Evolutionary conservation across 768 basidiomycete species (phyloP), one percentile per base, ranked within the genome.

Genomic region (Termitomyces sp.): DNA sequence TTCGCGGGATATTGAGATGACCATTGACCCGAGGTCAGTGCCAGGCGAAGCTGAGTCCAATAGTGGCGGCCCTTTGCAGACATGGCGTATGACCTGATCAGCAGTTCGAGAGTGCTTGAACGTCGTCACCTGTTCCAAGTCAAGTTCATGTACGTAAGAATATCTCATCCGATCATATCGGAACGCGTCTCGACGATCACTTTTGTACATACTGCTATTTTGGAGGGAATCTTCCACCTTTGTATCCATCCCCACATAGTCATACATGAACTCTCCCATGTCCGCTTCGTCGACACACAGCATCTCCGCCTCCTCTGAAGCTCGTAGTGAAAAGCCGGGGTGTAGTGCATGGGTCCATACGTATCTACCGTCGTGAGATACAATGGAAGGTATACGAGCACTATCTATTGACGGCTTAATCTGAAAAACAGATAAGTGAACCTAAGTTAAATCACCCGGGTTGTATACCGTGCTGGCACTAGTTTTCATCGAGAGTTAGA

Each of bases 21-120:
- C 92, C 92, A 94, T 62, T 82, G 75, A 8, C 92, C 92, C 0
- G 83, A 84, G 3, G 88, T 85, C 54, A 94, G 80, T 0, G 83
- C 84, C 2, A 78, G 66, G 49, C 88, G 79, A 48, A 94, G 81
- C 67, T 93, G 89, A 1, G 78, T 68, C 85, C 88, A 89, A 70
- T 94, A 94, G 68, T 91, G 81, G 49, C 78, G 79, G 63, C 89
- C 88, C 67, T 93, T 93, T 16, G 58, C 24, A 30, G 53, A 58
- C 58, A 56, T 56, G 12, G 33, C 45, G 42, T 28, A n/a, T 6
- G 4, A 16, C 26, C 7, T 30, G 28, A 30, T 30, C 18, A 47
- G 28, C 4, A 30, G 18, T 18, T 46, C 16, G 26, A n/a, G 45
- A 46, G 26, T 46, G 26, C 26, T 46, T n/a, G 26, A 1, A 38